Conservation (phyloP, 768 basidiomycete species). For the Sporobolomyces phaffii region DNA sequence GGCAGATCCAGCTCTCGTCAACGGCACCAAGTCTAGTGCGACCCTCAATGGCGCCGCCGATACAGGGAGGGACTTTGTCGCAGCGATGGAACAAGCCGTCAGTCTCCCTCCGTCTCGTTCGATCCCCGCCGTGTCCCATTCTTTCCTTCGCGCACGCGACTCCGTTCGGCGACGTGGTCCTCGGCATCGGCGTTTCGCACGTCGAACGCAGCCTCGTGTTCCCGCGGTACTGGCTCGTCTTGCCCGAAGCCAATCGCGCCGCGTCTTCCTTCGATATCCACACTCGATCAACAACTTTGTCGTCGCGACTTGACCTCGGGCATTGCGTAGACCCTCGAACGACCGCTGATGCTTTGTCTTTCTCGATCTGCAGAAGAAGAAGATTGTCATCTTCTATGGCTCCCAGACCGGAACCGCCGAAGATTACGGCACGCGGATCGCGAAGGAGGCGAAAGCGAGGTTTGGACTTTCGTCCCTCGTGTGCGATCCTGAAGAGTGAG, state of each 20-base stretch:
- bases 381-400: constrained; percentile 92
- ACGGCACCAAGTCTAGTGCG: background rate
- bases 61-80: constrained; percentile 34
- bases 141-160: background rate
- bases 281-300: background rate
- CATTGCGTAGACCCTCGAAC: background rate
- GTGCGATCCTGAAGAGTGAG: constrained; percentile 84
- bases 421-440: constrained; percentile 89
- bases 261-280: no score
- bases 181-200: background rate
- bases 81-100: constrained; percentile 22
- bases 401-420: constrained; percentile 98
- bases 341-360: background rate
- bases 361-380: constrained; percentile 67
- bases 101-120: background rate
- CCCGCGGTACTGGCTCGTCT: no score
- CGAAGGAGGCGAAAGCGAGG: constrained; percentile 94
- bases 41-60: background rate
- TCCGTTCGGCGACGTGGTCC: background rate
- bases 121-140: background rate
- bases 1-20: background rate
- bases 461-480: constrained; percentile 93
- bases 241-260: no score
- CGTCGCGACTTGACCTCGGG: background rate
- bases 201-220: no score